phyloP scores from a whole-genome alignment of 2,329 filamentous ascomycete species.

The Byssothecium circinans region DNA sequence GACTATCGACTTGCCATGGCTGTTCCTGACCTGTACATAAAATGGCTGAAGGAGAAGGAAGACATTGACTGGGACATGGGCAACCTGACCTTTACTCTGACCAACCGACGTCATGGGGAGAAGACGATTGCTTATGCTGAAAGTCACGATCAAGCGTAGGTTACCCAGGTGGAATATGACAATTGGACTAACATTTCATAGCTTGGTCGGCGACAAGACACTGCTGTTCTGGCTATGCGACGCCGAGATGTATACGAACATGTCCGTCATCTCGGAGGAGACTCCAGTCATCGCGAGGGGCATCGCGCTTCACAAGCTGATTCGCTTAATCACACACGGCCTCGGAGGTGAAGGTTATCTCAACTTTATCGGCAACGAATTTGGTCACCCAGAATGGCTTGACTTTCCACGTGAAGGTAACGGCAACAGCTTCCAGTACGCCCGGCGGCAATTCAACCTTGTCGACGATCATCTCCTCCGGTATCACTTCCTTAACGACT shows the following conservation, averaged over 20 bases:
- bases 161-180: constrained; percentile 19
- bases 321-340: constrained; percentile 86
- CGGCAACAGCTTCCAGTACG: constrained; percentile 91
- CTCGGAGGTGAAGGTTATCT: constrained; percentile 96
- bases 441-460: constrained; percentile 89
- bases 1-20: constrained; percentile 98
- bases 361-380: constrained; percentile 99
- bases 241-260: constrained; percentile 95
- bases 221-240: constrained; percentile 98
- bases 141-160: constrained; percentile 95
- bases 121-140: constrained; percentile 98
- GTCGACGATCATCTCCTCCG: constrained; percentile 82
- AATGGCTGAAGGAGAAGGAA: constrained; percentile 89
- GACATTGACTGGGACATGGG: constrained; percentile 92
- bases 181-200: constrained; percentile 44
- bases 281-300: constrained; percentile 89
- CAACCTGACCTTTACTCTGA: constrained; percentile 81
- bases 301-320: constrained; percentile 95
- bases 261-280: constrained; percentile 82
- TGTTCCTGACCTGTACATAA: constrained; percentile 98
- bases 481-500: constrained; percentile 90
- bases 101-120: constrained; percentile 90
- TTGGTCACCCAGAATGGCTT: constrained; percentile 97
- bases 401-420: constrained; percentile 96
- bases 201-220: constrained; percentile 93